phyloP scores from a whole-genome alignment of 768 basidiomycete genomes.

The Grammothele lineata region DNA sequence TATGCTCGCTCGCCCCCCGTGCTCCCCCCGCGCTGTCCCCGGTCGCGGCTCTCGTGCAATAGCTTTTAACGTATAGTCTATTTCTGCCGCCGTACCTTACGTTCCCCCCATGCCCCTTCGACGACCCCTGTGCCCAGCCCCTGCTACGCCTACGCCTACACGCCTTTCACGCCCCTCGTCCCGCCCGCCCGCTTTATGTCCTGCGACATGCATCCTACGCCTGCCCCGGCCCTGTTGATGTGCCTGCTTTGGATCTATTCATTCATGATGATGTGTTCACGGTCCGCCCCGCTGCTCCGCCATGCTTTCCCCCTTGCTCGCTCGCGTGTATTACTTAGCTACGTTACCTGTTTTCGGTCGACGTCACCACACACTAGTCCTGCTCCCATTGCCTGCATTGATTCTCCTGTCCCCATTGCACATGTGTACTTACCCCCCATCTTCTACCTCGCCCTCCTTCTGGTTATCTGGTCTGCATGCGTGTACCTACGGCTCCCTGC shows the following conservation, averaged over 20 bases:
- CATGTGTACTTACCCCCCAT: no score
- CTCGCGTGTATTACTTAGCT: constrained; percentile 12
- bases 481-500: no score
- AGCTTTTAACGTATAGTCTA: constrained; percentile 16
- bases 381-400: no score
- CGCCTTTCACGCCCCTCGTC: neutral
- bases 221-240: neutral
- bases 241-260: constrained; percentile 8
- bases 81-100: neutral
- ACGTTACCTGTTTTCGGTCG: constrained; percentile 1
- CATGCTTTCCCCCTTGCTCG: constrained; percentile 1
- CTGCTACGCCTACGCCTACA: neutral
- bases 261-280: neutral
- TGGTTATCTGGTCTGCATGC: no score
- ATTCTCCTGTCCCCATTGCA: no score
- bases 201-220: neutral
- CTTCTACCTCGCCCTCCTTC: no score
- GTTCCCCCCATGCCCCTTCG: neutral
- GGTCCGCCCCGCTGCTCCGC: neutral
- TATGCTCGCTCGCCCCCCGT: neutral
- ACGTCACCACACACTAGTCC: no score
- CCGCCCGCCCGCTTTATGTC: no score
- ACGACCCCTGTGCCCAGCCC: neutral
- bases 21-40: constrained; percentile 2
- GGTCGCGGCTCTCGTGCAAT: no score